Conservation (phyloP, 2,329 filamentous ascomycete species). For the Dactylonectria estremocensis region DNA sequence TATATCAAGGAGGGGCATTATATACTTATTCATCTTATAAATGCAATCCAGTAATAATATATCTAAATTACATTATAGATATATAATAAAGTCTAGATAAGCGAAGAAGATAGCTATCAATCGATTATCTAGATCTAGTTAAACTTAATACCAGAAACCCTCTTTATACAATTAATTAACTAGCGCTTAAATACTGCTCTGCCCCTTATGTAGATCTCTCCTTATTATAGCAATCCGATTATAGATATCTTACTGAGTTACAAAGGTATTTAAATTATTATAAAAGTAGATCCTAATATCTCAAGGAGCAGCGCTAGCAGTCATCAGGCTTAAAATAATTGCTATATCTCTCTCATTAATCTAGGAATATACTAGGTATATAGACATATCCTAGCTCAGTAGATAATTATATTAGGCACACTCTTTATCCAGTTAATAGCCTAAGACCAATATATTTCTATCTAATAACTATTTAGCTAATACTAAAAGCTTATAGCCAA, state of each 20-base stretch:
- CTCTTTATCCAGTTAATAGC: no score
- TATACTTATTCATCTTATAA: constrained; percentile 29
- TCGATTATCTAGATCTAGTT: constrained; percentile 30
- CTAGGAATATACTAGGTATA: constrained; percentile 23
- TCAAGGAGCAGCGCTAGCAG: constrained; percentile 30
- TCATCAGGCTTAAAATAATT: constrained; percentile 23
- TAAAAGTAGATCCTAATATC: constrained; percentile 36
- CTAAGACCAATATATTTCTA: no score
- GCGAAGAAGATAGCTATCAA: constrained; percentile 39
- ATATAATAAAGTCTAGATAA: constrained; percentile 13
- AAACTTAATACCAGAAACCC: constrained; percentile 37
- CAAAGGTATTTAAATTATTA: constrained; percentile 30
- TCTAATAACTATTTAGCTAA: no score
- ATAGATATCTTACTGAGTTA: constrained; percentile 41
- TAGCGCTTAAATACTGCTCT: constrained; percentile 27
- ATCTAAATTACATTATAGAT: constrained; percentile 37
- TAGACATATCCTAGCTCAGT: constrained; percentile 23
- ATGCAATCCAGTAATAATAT: constrained; percentile 38
- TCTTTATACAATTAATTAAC: constrained; percentile 36
- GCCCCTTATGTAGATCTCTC: constrained; percentile 28
- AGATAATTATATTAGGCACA: constrained; percentile 16
- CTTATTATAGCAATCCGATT: constrained; percentile 35
- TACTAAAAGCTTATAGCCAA: no score
- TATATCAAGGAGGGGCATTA: no score
- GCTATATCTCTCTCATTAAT: constrained; percentile 17